Base-by-base conservation (phyloP, 23 red algal genomes). In the Gracilaria vermiculophylla region DNA sequence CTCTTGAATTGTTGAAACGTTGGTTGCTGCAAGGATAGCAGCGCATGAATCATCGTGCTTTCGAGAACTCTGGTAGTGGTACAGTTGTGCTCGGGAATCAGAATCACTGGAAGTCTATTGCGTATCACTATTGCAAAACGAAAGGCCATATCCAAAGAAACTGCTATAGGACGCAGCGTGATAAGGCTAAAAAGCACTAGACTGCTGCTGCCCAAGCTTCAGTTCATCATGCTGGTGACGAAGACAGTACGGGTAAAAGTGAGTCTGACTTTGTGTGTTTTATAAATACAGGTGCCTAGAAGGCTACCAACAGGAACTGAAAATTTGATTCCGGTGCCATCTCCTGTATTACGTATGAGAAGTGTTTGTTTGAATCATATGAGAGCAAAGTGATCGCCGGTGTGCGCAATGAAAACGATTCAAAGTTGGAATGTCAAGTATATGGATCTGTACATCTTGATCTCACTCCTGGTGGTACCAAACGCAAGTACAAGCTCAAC, bases 301-400 rank as follows among this genome's bases (percentile, higher is more conserved):
- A 60, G 55, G 55, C 55, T 19, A 60, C 55, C 55, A 60, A 60
- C 17, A 70, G 64, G 16, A 23, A 70, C 33, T 82, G 78, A 55
- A 82, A 65, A 16, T 35, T 82, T 28, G 54, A 82, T 55, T 82
- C 54, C 65, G 57, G 78, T 3, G 78, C 54, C 3, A 64, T 55
- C 45, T 49, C 78, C 1, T 55, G 65, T 40, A 82, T 82, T 53
- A 64, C 58, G 64, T 64, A 64, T 66, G 58, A 82, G 21, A 21
- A 66, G 4, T 82, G 54, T 2, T 32, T 82, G 78, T 82, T 82
- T 40, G 54, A 64, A 48, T 16, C 53, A 21, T 82, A 64, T 29
- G 78, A 82, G 53, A 82, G 3, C 4, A 82, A 64, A 25, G 20
- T 47, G 21, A 11, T 27, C 6, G 5, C 67, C 35, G 23, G 41